These are phyloP conservation scores for Akanthomyces uredinophilus DNA, from an alignment of 2,329 filamentous ascomycete genomes.

Conservation along the genomic window DNA sequence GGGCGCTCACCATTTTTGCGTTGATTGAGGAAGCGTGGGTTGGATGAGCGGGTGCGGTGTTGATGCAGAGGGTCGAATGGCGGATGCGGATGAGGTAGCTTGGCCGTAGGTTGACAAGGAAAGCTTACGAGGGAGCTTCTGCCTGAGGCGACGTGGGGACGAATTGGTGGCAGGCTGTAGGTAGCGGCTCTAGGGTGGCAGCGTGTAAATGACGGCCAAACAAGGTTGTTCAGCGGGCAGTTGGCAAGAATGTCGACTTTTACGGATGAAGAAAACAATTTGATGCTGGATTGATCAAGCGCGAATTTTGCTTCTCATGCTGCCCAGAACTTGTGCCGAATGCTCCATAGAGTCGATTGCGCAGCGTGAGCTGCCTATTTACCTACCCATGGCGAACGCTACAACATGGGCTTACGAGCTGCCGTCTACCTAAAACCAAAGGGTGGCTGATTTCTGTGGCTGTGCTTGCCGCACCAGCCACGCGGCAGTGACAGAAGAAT, in stretches of 20 bases:
- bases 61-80: constrained; percentile 1
- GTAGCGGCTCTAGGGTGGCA: not conserved
- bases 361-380: not conserved
- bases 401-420: not conserved
- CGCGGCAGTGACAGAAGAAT: not conserved
- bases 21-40: not conserved
- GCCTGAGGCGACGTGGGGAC: constrained; percentile 14
- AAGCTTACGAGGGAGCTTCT: constrained; percentile 14
- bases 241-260: not conserved
- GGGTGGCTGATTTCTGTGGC: not conserved
- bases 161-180: not conserved
- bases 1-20: constrained; percentile 9
- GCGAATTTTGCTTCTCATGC: not conserved
- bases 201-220: not conserved
- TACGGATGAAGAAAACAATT: not conserved
- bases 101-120: constrained; percentile 3
- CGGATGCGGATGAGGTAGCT: constrained; percentile 8
- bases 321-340: not conserved
- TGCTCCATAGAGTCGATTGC: not conserved
- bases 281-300: too few relatives aligned
- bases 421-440: not conserved
- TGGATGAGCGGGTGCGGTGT: constrained; percentile 6
- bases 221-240: not conserved
- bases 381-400: not conserved
- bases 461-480: not conserved